Evolutionary conservation across 164 flowering plant genomes (phyloP), one percentile per base, ranked within the genome.

Genomic region (Nymphaea colorata): DNA sequence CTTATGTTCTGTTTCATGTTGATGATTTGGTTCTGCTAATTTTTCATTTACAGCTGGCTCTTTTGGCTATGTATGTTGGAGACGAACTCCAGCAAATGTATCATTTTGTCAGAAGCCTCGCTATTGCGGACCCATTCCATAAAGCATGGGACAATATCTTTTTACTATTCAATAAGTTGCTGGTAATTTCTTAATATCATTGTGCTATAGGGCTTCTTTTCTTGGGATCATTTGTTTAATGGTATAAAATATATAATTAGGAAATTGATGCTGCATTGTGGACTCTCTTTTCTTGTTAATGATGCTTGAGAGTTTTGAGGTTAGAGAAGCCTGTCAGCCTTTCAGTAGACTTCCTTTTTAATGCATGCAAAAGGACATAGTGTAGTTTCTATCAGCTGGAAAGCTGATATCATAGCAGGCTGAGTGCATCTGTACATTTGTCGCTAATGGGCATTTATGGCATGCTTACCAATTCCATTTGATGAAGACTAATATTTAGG

Each of bases 61-160:
- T 89, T 55, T 76, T 89, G 85, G 96, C 96, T 47, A 85, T 81
- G 55, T 87, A 87, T 67, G 74, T 86, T 68, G 88, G 86, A 67
- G 98, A 92, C 74, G 85, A 87, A 62, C 84, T 89, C 73, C 87
- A 86, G 62, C 87, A 96, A 62, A 73, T 92, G 70, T 89, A 88
- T 78, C 98, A 87, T 69, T 88, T 87, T 68, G 64, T 87, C 47
- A 82, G 98, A 79, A 92, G 98, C 74, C 76, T 88, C 57, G 89
- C 96, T 10, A 84, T 85, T 65, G 83, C 83, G 76, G 91, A 88
- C 68, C 98, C 96, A 65, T 92, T 92, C 65, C 96, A 89, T 43
- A 90, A 87, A 84, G 96, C 96, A 36, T 79, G 82, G 84, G 77
- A 83, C 61, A 92, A 92, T 79, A 89, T 92, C 44, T 66, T 80